Conservation (phyloP, 2,329 filamentous ascomycete genomes). For the Phoma sp. region DNA sequence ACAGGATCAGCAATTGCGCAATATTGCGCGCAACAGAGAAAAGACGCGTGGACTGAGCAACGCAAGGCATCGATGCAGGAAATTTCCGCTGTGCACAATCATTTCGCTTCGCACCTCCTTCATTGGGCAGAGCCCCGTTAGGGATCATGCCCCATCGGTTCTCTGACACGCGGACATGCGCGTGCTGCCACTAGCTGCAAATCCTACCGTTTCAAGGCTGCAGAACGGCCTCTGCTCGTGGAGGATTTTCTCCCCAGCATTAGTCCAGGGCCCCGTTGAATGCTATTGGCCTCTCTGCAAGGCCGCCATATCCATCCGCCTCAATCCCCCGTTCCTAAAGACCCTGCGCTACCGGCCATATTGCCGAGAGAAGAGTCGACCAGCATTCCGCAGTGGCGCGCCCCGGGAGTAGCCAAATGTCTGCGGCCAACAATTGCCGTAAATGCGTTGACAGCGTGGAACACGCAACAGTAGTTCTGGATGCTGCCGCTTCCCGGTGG, state of each 20-base stretch:
- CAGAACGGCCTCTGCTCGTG: slow-evolving; percentile 8
- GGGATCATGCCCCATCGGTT: slow-evolving; percentile 1
- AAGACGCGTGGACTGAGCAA: not conserved
- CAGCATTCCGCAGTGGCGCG: not conserved
- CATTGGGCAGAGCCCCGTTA: slow-evolving; percentile 5
- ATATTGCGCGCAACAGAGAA: slow-evolving; percentile 5
- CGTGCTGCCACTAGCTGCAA: slow-evolving; percentile 3
- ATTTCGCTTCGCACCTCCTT: slow-evolving; percentile 15
- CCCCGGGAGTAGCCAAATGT: not conserved
- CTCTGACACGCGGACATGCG: slow-evolving; percentile 3
- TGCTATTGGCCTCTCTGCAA: slow-evolving; percentile 1
- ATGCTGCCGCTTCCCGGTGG: slow-evolving; percentile 8
- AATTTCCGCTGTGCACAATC: not conserved
- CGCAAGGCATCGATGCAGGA: slow-evolving; percentile 8
- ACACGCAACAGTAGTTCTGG: not conserved
- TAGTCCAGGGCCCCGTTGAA: not conserved
- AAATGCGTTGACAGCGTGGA: not conserved
- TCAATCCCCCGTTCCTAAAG: not conserved
- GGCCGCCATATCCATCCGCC: slow-evolving; percentile 6
- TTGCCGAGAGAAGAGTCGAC: slow-evolving; percentile 9
- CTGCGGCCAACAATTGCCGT: slow-evolving; percentile 8
- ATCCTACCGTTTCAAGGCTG: slow-evolving; percentile 1
- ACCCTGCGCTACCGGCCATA: slow-evolving; percentile 16
- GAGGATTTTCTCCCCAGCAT: slow-evolving; percentile 11
- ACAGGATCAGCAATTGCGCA: slow-evolving; percentile 8